Evolutionary conservation across 2,329 filamentous ascomycete genomes (phyloP), one percentile per base, ranked within the genome.

Genomic region (Orbilia oligospora): DNA sequence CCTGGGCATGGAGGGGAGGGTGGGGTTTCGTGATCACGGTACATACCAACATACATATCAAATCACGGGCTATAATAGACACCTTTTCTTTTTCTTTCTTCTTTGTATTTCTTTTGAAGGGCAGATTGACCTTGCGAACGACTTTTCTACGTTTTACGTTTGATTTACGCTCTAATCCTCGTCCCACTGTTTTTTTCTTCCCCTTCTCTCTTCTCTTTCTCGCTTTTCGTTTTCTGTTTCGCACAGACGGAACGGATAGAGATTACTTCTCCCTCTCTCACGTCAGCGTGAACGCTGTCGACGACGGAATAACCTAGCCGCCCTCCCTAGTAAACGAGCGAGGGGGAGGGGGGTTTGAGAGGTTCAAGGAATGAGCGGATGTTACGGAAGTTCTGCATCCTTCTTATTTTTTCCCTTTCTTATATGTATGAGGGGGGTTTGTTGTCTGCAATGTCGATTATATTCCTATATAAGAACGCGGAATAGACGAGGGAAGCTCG

Each of bases 371-470:
- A 49, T 36, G 53, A 22, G 48, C 58, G 69, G 69, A 72, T 72
- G 69, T 66, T 66, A 72, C 69, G 58, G 38, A 24, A 58, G 46
- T 38, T 41, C 44, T 18, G 38, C 9, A 58, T 10, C 53, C 33
- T 58, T 27, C 27, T 64, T 30, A 16, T 49, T 36, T 61, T 12
- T 41, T 38, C 5, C 9, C 10, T 38, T 22, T 58, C 33, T 58
- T 55, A 30, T 55, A 55, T 14, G 8, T 55, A 55, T 16, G 8
- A 9, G 18, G n/a, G 38, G 44, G 24, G 24, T 33, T 3, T 30
- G 3, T 30, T 46, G 46, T 38, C 58, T 66, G 69, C 69, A 66
- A 8, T 66, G 69, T 58, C 61, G 69, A 72, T 72, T 65, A 72
- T 66, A 65, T 72, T 65, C 69, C 49, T 48, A 38, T 72, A 56